Evolutionary conservation across 805 yeast species (phyloP), one percentile per base, ranked within the genome.

Genomic region (Starmerella vitae): DNA sequence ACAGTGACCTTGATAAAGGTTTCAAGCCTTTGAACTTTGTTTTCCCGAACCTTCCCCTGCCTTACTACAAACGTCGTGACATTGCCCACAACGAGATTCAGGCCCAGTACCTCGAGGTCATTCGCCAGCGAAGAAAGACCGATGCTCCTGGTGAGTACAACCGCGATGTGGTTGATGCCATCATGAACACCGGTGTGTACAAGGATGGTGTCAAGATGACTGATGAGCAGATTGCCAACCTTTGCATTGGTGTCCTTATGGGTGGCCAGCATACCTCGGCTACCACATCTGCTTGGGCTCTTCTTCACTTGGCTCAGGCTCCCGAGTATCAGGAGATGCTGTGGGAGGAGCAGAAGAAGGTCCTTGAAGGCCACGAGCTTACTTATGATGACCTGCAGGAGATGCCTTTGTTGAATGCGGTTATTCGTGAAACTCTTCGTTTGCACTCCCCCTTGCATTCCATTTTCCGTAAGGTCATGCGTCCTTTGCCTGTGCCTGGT

Each of bases 261-360:
- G 98, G 98, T 54, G 98, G 98, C 47, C 98, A 91, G 67, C 98
- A 91, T 62, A 91, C 98, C 20, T 80, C 94, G 47, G 91, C 97
- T 32, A 72, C 97, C 19, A 91, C 98, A 18, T 81, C 94, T 30
- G 80, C 96, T 14, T 91, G 98, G 98, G 76, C 76, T 55, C 66
- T 91, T 56, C 70, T 91, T 48, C 97, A 91, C 58, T 69, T 91
- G 45, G 96, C 85, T 49, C 93, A 79, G 53, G 68, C 74, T 54
- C 93, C 93, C 33, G 79, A 81, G 30, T 64, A 88, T 45, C 95
- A 84, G 65, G 80, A 86, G 43, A 80, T 77, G 56, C 61, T 91
- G 36, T 79, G 70, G 57, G 62, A 72, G 44, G 97, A 91, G 63
- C 78, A 86, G 54, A 65, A 69, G 54, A 55, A 63, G 2, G 79